These are phyloP conservation scores for Senecio squalidus DNA, from an alignment of 140 eudicot genomes.

Conservation along the genomic window DNA sequence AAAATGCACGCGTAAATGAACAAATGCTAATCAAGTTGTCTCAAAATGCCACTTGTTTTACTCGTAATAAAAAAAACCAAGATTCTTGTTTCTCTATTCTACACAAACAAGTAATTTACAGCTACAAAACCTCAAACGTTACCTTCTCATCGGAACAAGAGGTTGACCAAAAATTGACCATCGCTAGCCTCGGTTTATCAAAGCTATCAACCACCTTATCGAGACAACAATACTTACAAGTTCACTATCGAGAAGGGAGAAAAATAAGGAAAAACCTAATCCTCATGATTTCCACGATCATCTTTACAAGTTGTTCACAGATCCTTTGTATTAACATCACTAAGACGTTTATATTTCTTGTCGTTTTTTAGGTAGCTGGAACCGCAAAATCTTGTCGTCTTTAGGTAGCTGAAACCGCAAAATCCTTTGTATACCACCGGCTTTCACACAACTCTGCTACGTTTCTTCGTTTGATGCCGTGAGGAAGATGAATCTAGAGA, in stretches of 20 bases:
- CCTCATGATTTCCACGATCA: not conserved
- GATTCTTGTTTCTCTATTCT: constrained; percentile 7
- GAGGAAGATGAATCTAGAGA: constrained; percentile 28
- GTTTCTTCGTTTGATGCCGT: constrained; percentile 30
- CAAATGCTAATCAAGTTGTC: not conserved
- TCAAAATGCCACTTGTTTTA: not conserved
- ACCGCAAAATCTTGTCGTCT: constrained; percentile 4
- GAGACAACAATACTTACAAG: constrained; percentile 13
- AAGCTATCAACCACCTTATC: constrained; percentile 6
- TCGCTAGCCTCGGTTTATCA: not conserved
- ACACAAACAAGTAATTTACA: constrained; percentile 25
- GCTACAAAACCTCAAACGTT: constrained; percentile 12
- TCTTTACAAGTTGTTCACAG: constrained; percentile 22
- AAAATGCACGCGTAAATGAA: too few species aligned
- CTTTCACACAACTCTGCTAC: constrained; percentile 22
- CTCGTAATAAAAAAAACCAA: not conserved
- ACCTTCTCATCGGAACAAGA: not conserved
- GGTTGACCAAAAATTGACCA: constrained; percentile 23
- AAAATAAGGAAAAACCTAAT: constrained; percentile 2
- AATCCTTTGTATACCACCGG: not conserved
- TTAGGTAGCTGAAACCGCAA: constrained; percentile 4
- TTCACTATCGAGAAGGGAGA: not conserved
- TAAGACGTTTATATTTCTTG: not conserved
- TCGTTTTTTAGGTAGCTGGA: constrained; percentile 4
- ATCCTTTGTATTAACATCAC: constrained; percentile 14